phyloP scores from a whole-genome alignment of 2,329 filamentous ascomycete species.

The Claviceps pusilla region DNA sequence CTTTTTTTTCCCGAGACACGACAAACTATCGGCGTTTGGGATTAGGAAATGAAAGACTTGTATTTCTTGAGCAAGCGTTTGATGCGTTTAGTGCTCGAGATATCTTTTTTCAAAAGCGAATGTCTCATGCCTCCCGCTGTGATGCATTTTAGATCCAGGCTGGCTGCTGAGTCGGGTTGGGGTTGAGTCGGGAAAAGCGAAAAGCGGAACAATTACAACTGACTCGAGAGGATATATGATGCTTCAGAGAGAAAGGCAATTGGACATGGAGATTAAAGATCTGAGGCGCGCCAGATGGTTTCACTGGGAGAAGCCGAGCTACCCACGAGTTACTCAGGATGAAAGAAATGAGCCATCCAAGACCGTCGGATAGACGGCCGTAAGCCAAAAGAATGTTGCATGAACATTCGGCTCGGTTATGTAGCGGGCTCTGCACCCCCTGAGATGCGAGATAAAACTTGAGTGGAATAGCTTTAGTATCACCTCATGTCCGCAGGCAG shows the following conservation, averaged over 20 bases:
- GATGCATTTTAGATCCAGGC: background rate
- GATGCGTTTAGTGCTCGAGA: conserved; percentile 1
- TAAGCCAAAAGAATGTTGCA: background rate
- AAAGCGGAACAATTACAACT: background rate
- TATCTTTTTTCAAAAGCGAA: background rate
- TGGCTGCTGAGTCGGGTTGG: background rate
- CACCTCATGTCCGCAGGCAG: too few relatives aligned
- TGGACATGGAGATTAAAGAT: background rate
- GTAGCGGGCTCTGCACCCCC: too few relatives aligned
- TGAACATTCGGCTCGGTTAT: background rate
- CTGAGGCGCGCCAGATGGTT: background rate
- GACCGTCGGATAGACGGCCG: background rate
- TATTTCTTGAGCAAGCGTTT: conserved; percentile 2
- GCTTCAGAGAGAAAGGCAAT: background rate
- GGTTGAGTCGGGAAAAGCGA: background rate
- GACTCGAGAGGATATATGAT: background rate
- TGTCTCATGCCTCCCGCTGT: background rate
- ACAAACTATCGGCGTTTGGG: conserved; percentile 5
- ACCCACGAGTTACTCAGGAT: background rate
- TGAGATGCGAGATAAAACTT: too few relatives aligned
- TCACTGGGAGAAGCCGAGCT: background rate
- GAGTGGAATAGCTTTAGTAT: too few relatives aligned
- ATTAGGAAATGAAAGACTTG: background rate
- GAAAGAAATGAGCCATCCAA: background rate
- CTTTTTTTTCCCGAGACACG: background rate